These are phyloP conservation scores for Carex kokanica DNA, from an alignment of 176 grass and related monocot species.

Conservation along the genomic window DNA sequence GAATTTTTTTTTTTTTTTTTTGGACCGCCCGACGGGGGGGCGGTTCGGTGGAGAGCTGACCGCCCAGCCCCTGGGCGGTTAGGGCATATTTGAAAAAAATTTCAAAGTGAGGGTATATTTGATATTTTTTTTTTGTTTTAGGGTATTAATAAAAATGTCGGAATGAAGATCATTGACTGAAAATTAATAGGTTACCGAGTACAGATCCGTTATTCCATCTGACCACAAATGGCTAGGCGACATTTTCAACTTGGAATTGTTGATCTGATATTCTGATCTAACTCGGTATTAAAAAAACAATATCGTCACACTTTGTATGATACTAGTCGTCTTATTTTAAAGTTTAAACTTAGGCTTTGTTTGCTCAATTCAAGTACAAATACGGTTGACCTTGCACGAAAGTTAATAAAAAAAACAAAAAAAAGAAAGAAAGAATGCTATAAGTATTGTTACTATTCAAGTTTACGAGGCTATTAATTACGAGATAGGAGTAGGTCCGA, in stretches of 20 bases:
- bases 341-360: neutral
- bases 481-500: too few species aligned
- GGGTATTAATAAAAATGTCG: too few species aligned
- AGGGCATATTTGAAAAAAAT: too few species aligned
- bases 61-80: too few species aligned
- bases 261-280: neutral
- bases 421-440: neutral
- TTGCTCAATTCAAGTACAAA: neutral
- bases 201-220: neutral
- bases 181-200: neutral
- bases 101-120: too few species aligned
- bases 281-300: neutral
- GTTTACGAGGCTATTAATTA: neutral
- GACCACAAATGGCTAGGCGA: neutral
- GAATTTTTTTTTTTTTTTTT: too few species aligned
- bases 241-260: neutral
- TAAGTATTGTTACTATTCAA: neutral
- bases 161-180: neutral
- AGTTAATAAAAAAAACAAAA: neutral
- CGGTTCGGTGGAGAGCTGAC: too few species aligned
- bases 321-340: too few species aligned
- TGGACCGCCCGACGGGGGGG: too few species aligned
- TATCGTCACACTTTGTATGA: too few species aligned
- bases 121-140: too few species aligned
- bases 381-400: neutral